phyloP scores from a whole-genome alignment of 176 grass and related monocot species.

The Ananas comosus region DNA sequence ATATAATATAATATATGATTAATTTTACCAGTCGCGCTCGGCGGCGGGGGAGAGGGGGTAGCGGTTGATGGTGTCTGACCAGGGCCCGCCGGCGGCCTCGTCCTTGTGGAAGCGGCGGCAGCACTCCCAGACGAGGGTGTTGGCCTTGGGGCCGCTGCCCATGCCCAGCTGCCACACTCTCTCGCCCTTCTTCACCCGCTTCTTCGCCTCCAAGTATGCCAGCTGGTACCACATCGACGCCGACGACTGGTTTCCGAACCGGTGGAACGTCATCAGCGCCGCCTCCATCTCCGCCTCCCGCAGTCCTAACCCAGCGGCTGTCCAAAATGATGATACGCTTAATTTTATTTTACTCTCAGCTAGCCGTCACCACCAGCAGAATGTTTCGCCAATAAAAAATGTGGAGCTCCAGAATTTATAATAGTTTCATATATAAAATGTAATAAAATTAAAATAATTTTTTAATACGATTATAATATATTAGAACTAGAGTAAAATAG shows the following conservation, averaged over 20 bases:
- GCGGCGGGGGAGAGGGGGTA: constrained; percentile 4
- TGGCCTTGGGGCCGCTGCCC: constrained; percentile 57
- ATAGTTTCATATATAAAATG: too few relatives aligned
- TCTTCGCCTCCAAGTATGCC: constrained; percentile 52
- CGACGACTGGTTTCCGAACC: constrained; percentile 80
- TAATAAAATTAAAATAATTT: too few relatives aligned
- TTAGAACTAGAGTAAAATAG: too few relatives aligned
- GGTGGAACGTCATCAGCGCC: constrained; percentile 60
- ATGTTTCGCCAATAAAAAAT: too few relatives aligned
- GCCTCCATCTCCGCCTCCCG: constrained; percentile 49
- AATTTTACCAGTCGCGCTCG: too few relatives aligned
- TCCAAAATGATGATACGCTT: too few relatives aligned
- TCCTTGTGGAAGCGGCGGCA: not conserved
- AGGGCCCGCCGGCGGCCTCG: constrained; percentile 17
- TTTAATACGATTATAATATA: too few relatives aligned
- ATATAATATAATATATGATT: too few relatives aligned
- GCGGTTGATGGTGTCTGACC: constrained; percentile 40
- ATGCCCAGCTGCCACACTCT: constrained; percentile 61
- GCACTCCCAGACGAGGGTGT: constrained; percentile 42
- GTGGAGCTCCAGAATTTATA: too few relatives aligned
- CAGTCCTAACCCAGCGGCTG: constrained; percentile 38
- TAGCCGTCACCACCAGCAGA: too few relatives aligned
- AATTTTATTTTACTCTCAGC: too few relatives aligned
- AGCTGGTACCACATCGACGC: constrained; percentile 85
- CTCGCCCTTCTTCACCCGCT: constrained; percentile 31